Evolutionary conservation across 352 stramenopile genomes (phyloP), one percentile per base, ranked within the genome.

Genomic region (Phytophthora megakarya): DNA sequence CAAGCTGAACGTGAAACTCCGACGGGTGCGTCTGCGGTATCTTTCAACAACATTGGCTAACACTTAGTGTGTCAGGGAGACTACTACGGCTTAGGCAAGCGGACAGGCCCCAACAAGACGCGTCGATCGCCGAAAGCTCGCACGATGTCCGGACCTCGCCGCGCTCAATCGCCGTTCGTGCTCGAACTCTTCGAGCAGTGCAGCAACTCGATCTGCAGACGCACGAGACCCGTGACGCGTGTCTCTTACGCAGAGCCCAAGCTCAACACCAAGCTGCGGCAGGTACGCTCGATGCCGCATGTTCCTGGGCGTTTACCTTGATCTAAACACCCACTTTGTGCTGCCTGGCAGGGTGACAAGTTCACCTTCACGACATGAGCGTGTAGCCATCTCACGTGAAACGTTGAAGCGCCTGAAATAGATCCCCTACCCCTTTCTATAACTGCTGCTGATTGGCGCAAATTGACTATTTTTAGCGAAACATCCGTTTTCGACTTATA

Each of bases 261-360:
- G 57, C 73, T 93, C 61, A 93, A 89, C 67, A 84, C 76, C 6
- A 93, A 93, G 60, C 78, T 93, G 26, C 84, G 84, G 18, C 80
- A 91, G 82, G 84, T 93, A 67, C 42, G 70, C 5, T 48, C 5
- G 9, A 23, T 30, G 19, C 35, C 32, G 19, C 42, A 45, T 22
- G 33, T 43, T 62, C 16, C 28, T 57, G 21, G 40, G 6, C 23
- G 54, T 13, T 33, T 4, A 16, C 8, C 25, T 58, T 72, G 39
- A 57, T 66, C 32, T 61, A 60, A 71, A n/a, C 42, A 30, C 38
- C 67, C 50, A 62, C 22, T 19, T 23, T 21, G 12, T 54, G 50
- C 18, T 49, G 25, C 22, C 19, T 49, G 19, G 19, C 52, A 92
- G 83, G 83, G 83, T 30, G 83, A 92, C 65, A 81, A 83, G 61